A percentile compares a stretch with the other conserved stretches of the same genome.
Conservation (phyloP, 768 basidiomycete genomes). For the Mycena vitilis region DNA sequence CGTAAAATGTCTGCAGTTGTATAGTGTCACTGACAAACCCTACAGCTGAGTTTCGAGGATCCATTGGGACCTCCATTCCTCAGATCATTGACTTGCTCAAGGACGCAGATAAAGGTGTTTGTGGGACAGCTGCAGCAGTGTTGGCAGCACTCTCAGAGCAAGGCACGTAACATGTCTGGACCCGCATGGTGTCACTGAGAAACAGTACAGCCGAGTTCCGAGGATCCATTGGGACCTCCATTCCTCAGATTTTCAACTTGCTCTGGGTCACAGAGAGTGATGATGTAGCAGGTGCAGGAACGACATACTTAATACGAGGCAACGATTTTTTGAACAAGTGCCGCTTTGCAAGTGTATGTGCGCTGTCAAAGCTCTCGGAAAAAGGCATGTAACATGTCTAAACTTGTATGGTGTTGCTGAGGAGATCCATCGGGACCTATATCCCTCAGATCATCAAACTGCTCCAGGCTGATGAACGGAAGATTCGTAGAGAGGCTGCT, state of each 20-base stretch:
- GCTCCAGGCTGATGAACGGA: too few species aligned
- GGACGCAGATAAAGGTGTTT: not conserved
- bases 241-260: constrained; percentile 10
- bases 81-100: constrained; percentile 2
- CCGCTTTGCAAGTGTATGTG: not conserved
- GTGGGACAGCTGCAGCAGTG: not conserved
- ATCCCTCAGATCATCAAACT: too few species aligned
- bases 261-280: not conserved
- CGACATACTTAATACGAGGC: not conserved
- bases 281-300: too few species aligned
- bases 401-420: not conserved
- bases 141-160: constrained; percentile 2
- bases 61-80: not conserved
- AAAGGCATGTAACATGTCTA: constrained; percentile 9
- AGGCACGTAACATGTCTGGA: not conserved
- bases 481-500: not conserved
- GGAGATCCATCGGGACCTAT: not conserved
- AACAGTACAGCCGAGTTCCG: not conserved
- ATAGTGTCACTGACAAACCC: not conserved
- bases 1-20: not conserved
- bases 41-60: not conserved
- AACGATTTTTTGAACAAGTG: not conserved
- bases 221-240: not conserved
- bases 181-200: not conserved
- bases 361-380: constrained; percentile 4